A percentile compares a stretch with the other conserved stretches of the same genome.
These are phyloP conservation scores for Luffa acutangula DNA, from an alignment of 306 rosid genomes.

Conservation along the genomic window DNA sequence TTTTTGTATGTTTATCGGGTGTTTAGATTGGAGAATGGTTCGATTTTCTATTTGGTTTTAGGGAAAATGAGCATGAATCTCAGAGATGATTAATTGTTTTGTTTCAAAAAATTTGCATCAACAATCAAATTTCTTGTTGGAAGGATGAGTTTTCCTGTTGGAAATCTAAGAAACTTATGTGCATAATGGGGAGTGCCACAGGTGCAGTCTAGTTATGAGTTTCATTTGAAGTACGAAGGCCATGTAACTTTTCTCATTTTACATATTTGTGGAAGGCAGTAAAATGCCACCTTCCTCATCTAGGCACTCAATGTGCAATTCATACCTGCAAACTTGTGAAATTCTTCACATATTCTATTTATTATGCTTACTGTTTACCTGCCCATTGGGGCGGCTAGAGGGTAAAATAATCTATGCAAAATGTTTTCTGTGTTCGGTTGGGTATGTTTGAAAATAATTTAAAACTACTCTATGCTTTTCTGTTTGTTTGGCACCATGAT, in stretches of 20 bases:
- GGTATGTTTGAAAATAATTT: neutral
- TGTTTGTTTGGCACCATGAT: neutral
- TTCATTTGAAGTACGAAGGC: neutral
- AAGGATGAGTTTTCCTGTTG: too few relatives aligned
- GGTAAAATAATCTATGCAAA: neutral
- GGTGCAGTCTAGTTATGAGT: neutral
- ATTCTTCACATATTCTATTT: neutral
- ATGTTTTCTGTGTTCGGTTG: neutral
- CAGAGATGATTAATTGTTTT: too few relatives aligned
- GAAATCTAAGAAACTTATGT: too few relatives aligned
- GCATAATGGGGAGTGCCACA: neutral
- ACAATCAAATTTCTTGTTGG: too few relatives aligned
- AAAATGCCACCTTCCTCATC: neutral
- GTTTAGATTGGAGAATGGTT: too few relatives aligned
- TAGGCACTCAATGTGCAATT: neutral
- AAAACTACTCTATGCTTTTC: neutral
- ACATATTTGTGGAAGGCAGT: neutral
- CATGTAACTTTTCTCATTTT: neutral
- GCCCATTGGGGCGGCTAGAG: neutral
- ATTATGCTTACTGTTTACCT: neutral
- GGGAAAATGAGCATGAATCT: too few relatives aligned
- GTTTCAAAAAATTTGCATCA: too few relatives aligned
- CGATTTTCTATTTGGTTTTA: too few relatives aligned
- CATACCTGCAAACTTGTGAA: neutral
- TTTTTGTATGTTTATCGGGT: too few relatives aligned